Base-by-base conservation (phyloP, 495 filamentous ascomycete genomes). In the Chaetomium tenue region DNA sequence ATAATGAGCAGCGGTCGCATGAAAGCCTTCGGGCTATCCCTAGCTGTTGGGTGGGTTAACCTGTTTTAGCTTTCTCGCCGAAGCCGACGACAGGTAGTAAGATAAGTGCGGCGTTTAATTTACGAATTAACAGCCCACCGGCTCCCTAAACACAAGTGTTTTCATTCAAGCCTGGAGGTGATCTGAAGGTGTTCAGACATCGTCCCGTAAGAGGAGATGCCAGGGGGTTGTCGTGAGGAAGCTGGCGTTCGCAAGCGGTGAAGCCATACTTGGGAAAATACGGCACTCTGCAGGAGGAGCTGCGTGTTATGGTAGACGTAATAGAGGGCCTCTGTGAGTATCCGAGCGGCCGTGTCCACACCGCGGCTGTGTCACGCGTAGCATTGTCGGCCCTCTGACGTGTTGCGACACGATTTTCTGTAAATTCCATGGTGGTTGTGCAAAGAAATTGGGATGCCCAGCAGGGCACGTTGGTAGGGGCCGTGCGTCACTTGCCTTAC, bases 381-480 rank as follows among this genome's bases (percentile, higher is more conserved):
- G 22, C 15, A 44, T 28, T 16, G 16, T 16, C 11, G 1, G 50
- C 23, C 6, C n/a, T 63, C 26, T 56, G 61, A 56, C 52, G 61
- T 56, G 61, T 57, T 57, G 47, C 61, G 51, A 63, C 40, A 63
- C 26, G 18, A 33, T 48, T 47, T 47, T 63, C 60, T 30, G 18
- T 25, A 57, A 56, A 33, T 59, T 13, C 42, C 40, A 28, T 7
- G 3, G 7, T 7, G 23, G 57, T 59, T 59, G 57, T 15, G 25
- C 57, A 46, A 42, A 20, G 3, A 44, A 58, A 58, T 44, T 28
- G 22, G 8, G 54, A 40, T 57, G 54, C 28, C 33, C 28, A 40
- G 53, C 2, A 39, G 25, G 20, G 7, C 48, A 52, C 5, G 48
- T 11, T 1, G 22, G 23, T 2, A 26, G 3, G 55, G 55, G 2